phyloP scores from a whole-genome alignment of 2,329 filamentous ascomycete genomes.

The Aureobasidium sp. region DNA sequence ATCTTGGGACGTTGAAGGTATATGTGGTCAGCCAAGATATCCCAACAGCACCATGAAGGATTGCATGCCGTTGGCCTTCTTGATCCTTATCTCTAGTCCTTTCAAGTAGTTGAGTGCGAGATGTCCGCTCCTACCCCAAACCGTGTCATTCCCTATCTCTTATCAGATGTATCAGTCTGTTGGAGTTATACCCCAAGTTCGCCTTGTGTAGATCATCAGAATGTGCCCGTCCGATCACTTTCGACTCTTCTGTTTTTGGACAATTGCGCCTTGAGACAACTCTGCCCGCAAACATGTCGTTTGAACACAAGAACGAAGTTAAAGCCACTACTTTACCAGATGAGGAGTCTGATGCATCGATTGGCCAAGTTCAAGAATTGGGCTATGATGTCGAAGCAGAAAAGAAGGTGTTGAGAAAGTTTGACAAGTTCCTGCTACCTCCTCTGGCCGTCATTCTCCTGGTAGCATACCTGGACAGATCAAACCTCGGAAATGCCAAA shows the following conservation, averaged over 20 bases:
- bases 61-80: background rate
- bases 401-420: constrained; percentile 15
- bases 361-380: constrained; percentile 2
- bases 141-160: background rate
- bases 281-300: background rate
- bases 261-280: background rate
- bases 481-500: constrained; percentile 18
- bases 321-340: background rate
- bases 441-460: constrained; percentile 17
- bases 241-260: background rate
- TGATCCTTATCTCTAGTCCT: background rate
- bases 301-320: background rate
- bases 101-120: background rate
- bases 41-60: background rate
- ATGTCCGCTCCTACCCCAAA: background rate
- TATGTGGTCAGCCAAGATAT: background rate
- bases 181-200: background rate
- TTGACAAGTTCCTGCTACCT: constrained; percentile 17
- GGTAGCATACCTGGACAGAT: constrained; percentile 18
- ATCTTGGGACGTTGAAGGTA: too few relatives aligned
- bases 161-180: background rate
- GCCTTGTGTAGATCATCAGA: background rate
- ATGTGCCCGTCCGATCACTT: background rate
- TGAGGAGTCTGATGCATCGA: background rate
- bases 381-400: constrained; percentile 14